phyloP scores from a whole-genome alignment of 176 grass and related monocot genomes.

The Bothriochloa decipiens region DNA sequence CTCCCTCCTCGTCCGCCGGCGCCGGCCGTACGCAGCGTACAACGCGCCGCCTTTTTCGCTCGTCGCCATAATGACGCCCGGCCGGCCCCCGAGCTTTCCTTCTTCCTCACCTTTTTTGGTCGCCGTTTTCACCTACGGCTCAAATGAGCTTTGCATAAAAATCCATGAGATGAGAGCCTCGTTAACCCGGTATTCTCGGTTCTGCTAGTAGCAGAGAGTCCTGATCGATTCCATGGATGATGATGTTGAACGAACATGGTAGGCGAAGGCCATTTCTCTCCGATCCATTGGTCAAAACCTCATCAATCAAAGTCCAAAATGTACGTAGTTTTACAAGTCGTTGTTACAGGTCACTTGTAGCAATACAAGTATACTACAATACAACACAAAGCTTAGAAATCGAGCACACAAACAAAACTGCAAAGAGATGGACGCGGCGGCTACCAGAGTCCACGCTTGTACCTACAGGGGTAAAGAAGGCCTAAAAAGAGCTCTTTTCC shows the following conservation, averaged over 20 bases:
- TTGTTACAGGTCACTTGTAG: constrained; percentile 24
- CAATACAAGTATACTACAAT: background rate
- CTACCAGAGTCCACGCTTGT: constrained; percentile 43
- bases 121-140: background rate
- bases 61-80: constrained; percentile 41
- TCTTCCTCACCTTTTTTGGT: background rate
- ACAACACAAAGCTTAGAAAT: background rate
- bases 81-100: background rate
- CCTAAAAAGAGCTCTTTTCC: constrained; percentile 57
- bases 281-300: background rate
- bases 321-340: constrained; percentile 33
- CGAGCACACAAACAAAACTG: background rate
- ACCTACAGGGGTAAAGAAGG: constrained; percentile 35
- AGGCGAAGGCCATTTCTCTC: background rate
- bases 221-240: background rate
- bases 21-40: constrained; percentile 14
- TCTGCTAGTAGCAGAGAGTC: no score
- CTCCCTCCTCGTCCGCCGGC: background rate
- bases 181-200: no score
- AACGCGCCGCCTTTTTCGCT: constrained; percentile 12
- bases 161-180: background rate
- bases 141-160: background rate
- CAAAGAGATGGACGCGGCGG: constrained; percentile 14
- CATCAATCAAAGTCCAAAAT: constrained; percentile 26
- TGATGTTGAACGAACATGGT: background rate